Evolutionary conservation across 345 rosid species (phyloP).

Genomic region (Melaleuca quinquenervia): DNA sequence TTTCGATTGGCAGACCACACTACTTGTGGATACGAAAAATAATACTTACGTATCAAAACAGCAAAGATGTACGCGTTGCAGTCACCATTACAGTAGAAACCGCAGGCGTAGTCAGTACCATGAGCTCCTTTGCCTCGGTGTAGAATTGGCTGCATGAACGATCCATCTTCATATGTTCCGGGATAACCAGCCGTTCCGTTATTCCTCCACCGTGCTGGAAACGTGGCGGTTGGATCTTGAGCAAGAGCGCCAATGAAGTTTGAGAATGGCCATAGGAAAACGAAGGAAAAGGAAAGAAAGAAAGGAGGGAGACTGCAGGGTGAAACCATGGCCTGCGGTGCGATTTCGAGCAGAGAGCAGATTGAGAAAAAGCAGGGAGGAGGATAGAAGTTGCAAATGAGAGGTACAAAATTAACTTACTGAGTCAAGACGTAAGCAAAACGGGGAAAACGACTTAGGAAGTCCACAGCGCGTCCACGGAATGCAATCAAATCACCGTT

Average conservation of each 20-base stretch:
- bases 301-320: background rate
- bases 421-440: background rate
- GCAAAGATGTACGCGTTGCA: background rate
- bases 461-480: background rate
- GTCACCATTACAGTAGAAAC: background rate
- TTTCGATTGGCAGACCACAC: slow-evolving; percentile 21
- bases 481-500: background rate
- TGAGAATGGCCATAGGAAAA: background rate
- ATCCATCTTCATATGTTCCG: background rate
- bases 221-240: accelerated
- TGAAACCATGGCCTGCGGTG: background rate
- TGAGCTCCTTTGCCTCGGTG: too few species aligned
- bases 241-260: background rate
- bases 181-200: background rate
- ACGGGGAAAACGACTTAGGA: background rate
- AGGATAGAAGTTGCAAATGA: background rate
- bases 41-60: too few species aligned
- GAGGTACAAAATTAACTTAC: accelerated
- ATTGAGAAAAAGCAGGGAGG: background rate
- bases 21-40: background rate
- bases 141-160: background rate
- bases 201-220: background rate
- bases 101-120: background rate
- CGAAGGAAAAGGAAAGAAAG: background rate
- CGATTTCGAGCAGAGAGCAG: background rate